These are phyloP conservation scores for Fusarium aywerte DNA, from an alignment of 2,329 filamentous ascomycete genomes.

Conservation along the genomic window DNA sequence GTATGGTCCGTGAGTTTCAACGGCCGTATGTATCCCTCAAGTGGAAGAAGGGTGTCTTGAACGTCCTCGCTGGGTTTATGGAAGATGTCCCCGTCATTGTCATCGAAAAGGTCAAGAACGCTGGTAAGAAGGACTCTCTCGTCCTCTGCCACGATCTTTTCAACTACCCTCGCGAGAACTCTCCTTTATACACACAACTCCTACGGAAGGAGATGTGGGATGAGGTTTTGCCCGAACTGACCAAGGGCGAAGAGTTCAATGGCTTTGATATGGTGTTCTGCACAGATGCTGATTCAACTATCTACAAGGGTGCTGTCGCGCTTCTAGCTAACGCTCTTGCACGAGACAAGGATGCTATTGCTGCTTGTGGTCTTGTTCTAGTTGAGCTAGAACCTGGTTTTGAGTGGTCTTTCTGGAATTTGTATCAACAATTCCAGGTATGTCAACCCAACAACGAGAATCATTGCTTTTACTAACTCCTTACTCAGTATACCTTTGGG, in stretches of 20 bases:
- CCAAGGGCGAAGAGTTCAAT: constrained; percentile 20
- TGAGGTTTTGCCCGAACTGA: constrained; percentile 27
- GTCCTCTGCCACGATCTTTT: constrained; percentile 39
- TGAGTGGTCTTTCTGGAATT: constrained; percentile 41
- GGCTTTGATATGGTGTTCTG: constrained; percentile 42
- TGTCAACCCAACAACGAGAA: fast-evolving
- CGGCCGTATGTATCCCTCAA: constrained; percentile 35
- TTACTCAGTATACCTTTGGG: constrained; percentile 29
- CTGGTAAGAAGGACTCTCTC: constrained; percentile 39
- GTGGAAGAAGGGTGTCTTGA: constrained; percentile 36
- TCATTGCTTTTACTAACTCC: background rate
- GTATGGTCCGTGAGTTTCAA: constrained; percentile 26
- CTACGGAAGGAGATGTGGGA: constrained; percentile 37
- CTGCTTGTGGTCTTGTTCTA: constrained; percentile 35
- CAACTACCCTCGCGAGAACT: constrained; percentile 34
- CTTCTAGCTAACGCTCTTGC: constrained; percentile 31
- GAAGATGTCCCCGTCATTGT: constrained; percentile 39
- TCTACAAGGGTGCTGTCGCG: constrained; percentile 36
- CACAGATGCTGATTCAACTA: constrained; percentile 39
- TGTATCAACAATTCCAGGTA: constrained; percentile 42
- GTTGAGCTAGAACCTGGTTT: constrained; percentile 39
- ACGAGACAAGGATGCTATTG: constrained; percentile 33
- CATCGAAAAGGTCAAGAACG: constrained; percentile 41
- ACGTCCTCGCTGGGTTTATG: constrained; percentile 36
- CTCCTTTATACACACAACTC: constrained; percentile 33